Conservation (phyloP, 2,329 filamentous ascomycete genomes). For the Lasiodiplodia citricola region DNA sequence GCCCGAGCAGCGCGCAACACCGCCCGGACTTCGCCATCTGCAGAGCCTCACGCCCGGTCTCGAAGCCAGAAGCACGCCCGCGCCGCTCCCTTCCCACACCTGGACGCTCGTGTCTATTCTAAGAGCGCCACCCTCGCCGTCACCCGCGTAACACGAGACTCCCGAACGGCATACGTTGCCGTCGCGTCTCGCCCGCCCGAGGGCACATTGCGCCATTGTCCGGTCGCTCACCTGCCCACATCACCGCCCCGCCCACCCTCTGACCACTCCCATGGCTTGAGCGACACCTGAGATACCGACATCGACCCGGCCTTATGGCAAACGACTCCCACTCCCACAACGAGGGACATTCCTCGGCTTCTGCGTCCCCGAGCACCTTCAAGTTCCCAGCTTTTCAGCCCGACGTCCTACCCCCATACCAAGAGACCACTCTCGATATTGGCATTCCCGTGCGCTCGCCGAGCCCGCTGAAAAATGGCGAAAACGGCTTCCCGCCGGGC, state of each 20-base stretch:
- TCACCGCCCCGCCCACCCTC: background rate
- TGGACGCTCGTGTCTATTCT: background rate
- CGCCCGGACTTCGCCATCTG: conserved; percentile 7
- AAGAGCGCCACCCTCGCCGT: background rate
- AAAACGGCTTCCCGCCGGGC: conserved; percentile 35
- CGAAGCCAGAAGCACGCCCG: background rate
- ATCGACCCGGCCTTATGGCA: conserved; percentile 25
- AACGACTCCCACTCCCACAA: conserved; percentile 9
- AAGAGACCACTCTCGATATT: conserved; percentile 33
- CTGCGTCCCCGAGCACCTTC: conserved; percentile 42
- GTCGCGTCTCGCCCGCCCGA: conserved; percentile 17
- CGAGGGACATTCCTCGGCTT: conserved; percentile 24
- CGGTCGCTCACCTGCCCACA: conserved; percentile 9
- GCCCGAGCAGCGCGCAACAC: conserved; percentile 16
- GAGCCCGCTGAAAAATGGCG: conserved; percentile 24
- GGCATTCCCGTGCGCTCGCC: conserved; percentile 26
- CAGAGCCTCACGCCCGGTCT: conserved; percentile 19
- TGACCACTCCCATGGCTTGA: conserved; percentile 28
- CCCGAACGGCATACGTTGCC: conserved; percentile 25
- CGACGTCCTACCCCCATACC: conserved; percentile 46
- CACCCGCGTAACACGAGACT: conserved; percentile 15
- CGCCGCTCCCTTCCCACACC: background rate
- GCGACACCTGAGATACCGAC: background rate
- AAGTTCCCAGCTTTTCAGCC: conserved; percentile 54
- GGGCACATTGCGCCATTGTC: conserved; percentile 10